Conservation (phyloP, 345 rosid species). For the Populus alba region DNA sequence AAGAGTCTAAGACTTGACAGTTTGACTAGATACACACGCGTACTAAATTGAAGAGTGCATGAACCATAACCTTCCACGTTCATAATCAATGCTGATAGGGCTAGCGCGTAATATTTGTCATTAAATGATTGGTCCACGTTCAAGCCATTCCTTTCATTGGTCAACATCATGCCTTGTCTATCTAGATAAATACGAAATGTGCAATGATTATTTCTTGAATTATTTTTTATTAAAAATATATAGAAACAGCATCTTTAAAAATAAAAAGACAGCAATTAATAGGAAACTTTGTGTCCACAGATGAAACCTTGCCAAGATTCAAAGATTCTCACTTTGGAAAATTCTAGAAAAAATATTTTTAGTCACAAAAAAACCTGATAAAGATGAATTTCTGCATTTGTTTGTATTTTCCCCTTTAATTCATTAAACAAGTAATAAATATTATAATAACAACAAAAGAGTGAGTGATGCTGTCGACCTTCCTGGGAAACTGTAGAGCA, state of each 20-base stretch:
- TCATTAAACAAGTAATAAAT: no score
- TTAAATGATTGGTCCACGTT: slow-evolving; percentile 36
- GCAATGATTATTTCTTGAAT: no score
- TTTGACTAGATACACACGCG: background rate
- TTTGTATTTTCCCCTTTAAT: no score
- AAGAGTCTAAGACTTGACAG: background rate
- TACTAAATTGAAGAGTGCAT: background rate
- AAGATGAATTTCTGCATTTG: no score
- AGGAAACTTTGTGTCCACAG: background rate
- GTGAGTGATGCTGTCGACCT: no score
- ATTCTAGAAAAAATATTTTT: background rate
- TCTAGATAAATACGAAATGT: no score
- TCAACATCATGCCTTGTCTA: background rate
- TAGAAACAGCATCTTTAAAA: no score
- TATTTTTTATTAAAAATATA: no score
- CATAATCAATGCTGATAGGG: background rate
- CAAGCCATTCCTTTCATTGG: background rate
- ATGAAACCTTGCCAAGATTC: background rate
- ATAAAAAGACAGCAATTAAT: no score
- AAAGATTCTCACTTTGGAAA: background rate
- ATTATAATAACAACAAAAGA: no score
- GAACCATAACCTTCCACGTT: background rate
- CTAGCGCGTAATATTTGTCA: slow-evolving; percentile 27
- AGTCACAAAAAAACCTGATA: background rate
- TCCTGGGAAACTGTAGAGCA: no score